These are phyloP conservation scores for Tagetes patula DNA, from an alignment of 129 eudicot species.

Conservation along the genomic window DNA sequence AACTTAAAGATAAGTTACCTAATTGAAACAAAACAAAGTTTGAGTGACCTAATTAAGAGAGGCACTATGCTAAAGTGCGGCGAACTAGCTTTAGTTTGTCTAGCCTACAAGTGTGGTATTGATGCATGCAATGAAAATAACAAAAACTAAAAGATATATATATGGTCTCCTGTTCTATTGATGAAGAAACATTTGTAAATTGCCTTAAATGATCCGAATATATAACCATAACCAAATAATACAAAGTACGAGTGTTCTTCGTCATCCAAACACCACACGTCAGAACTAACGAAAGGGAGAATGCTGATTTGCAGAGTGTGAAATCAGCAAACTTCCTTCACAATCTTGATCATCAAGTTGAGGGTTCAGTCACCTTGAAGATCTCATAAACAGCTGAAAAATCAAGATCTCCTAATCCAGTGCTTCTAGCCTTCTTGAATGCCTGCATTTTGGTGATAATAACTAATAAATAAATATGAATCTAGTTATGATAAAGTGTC, in stretches of 20 bases:
- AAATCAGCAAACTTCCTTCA: slow-evolving; percentile 21
- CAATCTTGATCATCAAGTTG: slow-evolving; percentile 31
- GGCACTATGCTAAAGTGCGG: too few species aligned
- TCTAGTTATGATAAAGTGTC: background rate
- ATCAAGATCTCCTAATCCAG: slow-evolving; percentile 89
- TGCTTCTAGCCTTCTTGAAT: slow-evolving; percentile 87
- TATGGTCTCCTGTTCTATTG: slow-evolving; percentile 1
- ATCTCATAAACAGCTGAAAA: slow-evolving; percentile 91
- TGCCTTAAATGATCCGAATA: slow-evolving; percentile 11
- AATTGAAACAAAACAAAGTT: too few species aligned
- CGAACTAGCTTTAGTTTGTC: too few species aligned
- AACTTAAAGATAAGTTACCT: too few species aligned
- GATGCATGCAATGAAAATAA: too few species aligned
- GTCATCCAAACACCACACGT: slow-evolving; percentile 24
- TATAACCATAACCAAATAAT: background rate
- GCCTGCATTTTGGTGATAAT: slow-evolving; percentile 42
- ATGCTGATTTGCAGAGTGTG: slow-evolving; percentile 3
- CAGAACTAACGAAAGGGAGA: slow-evolving; percentile 20
- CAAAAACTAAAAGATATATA: background rate
- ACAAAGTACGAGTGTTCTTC: slow-evolving; percentile 24
- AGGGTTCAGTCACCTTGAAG: slow-evolving; percentile 45
- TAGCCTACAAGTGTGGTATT: too few species aligned
- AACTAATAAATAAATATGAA: background rate
- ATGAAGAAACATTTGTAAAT: slow-evolving; percentile 1
- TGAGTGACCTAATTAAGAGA: too few species aligned